Percentiles rank a stretch among this genome's conserved stretches.
phyloP scores from a whole-genome alignment of 1,284 basidiomycete species.

The Abortiporus biennis region DNA sequence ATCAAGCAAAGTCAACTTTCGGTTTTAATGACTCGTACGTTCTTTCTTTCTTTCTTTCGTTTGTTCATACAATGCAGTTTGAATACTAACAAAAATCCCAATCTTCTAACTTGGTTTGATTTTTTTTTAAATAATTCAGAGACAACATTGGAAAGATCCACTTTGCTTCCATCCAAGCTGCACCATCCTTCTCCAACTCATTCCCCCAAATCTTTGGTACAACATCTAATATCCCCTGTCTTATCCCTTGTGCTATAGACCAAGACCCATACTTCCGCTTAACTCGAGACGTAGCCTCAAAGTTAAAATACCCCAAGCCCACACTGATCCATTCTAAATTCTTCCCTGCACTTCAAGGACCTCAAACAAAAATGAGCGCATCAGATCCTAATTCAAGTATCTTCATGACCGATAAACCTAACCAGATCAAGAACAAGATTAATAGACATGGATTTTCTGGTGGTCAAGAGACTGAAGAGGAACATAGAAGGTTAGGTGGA shows the following conservation, averaged over 20 bases:
- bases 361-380: conserved; percentile 99
- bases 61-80: not conserved
- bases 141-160: conserved; percentile 99
- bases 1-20: conserved; percentile 92
- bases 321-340: conserved; percentile 93
- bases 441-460: conserved; percentile 91
- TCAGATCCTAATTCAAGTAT: conserved; percentile 88
- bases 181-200: conserved; percentile 96
- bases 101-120: no score
- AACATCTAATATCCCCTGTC: conserved; percentile 78
- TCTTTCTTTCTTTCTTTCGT: not conserved
- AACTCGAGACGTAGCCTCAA: conserved; percentile 90
- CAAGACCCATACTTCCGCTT: conserved; percentile 97
- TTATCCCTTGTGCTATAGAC: conserved; percentile 99
- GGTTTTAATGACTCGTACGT: conserved; percentile 92
- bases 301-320: conserved; percentile 96
- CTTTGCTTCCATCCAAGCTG: conserved; percentile 96
- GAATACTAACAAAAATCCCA: no score
- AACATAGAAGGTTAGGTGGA: conserved; percentile 85
- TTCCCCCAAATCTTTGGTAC: conserved; percentile 98
- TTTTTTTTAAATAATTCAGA: conserved; percentile 36
- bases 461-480: conserved; percentile 89
- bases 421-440: conserved; percentile 98
- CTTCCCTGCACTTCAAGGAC: conserved; percentile 97
- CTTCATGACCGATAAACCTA: conserved; percentile 91